Conservation (phyloP, 2,329 filamentous ascomycete genomes). For the Leptographium galeiforme region DNA sequence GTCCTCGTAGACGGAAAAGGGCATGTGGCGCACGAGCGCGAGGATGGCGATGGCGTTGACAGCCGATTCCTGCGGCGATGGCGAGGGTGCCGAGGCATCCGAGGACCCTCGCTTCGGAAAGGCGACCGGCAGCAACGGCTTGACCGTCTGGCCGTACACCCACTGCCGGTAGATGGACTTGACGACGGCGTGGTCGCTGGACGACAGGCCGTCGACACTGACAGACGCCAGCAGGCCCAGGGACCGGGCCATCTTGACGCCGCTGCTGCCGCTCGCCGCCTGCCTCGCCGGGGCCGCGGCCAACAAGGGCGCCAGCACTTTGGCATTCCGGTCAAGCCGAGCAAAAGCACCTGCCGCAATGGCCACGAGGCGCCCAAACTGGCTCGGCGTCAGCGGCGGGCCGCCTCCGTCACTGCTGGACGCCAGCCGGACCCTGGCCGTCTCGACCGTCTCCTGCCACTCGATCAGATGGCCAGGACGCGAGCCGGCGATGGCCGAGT, state of each 20-base stretch:
- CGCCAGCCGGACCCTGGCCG: constrained; percentile 3
- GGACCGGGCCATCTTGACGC: constrained; percentile 26
- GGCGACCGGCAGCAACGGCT: constrained; percentile 30
- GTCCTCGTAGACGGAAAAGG: constrained; percentile 36
- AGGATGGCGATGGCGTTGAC: constrained; percentile 35
- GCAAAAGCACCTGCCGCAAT: constrained; percentile 17
- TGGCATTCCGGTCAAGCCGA: constrained; percentile 21
- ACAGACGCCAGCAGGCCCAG: constrained; percentile 27
- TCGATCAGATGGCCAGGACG: constrained; percentile 16
- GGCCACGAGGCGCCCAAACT: constrained; percentile 15
- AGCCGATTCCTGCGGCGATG: constrained; percentile 12
- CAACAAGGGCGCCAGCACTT: constrained; percentile 15
- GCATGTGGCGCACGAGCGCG: constrained; percentile 34
- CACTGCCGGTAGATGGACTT: constrained; percentile 32
- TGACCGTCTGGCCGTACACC: constrained; percentile 31
- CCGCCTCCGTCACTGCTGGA: too few species aligned
- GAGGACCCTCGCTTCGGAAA: constrained; percentile 17
- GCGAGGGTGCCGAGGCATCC: not conserved
- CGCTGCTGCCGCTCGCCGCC: constrained; percentile 9
- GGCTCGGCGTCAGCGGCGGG: constrained; percentile 1
- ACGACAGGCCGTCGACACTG: constrained; percentile 21
- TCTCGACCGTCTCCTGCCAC: constrained; percentile 8
- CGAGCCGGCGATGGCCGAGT: constrained; percentile 3
- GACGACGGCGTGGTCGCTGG: constrained; percentile 28
- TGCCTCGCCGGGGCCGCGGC: constrained; percentile 14